Evolutionary conservation across 1,139 yeast genomes (phyloP).

Genomic region (Suhomyces wounanorum): DNA sequence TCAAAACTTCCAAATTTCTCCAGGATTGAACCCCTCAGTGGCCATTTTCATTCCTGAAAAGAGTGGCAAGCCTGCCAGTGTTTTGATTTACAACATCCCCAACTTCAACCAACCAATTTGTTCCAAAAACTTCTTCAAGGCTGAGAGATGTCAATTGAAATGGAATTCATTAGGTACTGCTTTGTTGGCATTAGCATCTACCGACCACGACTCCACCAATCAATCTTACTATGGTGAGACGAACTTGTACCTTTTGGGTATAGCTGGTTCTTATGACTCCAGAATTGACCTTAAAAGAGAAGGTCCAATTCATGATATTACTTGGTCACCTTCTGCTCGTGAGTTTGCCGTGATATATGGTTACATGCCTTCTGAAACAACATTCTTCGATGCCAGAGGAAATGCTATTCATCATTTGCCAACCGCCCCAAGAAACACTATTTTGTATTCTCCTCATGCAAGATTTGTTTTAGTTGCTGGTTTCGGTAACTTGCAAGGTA

Average conservation of each 20-base stretch:
- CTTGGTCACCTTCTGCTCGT: conserved; percentile 96
- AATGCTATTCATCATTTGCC: conserved; percentile 83
- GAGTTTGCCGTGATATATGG: conserved; percentile 98
- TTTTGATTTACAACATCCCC: conserved; percentile 78
- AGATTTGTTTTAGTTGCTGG: conserved; percentile 92
- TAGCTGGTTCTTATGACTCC: conserved; percentile 90
- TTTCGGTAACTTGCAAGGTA: conserved; percentile 96
- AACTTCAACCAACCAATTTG: conserved; percentile 80
- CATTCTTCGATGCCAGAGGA: conserved; percentile 94
- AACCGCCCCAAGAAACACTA: conserved; percentile 85
- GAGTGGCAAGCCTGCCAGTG: conserved; percentile 83
- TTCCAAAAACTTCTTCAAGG: conserved; percentile 88
- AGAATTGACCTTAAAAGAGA: conserved; percentile 85
- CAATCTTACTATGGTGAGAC: conserved; percentile 97
- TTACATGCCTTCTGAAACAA: conserved; percentile 95
- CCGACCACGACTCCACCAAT: conserved; percentile 93
- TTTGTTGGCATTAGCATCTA: conserved; percentile 86
- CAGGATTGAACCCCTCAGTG: conserved; percentile 89
- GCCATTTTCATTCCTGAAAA: conserved; percentile 90
- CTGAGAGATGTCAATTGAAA: conserved; percentile 86
- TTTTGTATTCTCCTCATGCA: conserved; percentile 92
- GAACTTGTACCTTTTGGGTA: conserved; percentile 84
- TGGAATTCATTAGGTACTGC: conserved; percentile 98
- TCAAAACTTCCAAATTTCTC: conserved; percentile 65
- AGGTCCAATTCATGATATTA: conserved; percentile 96